A percentile compares a stretch with the other conserved stretches of the same genome.
Evolutionary conservation across 1,284 basidiomycete genomes (phyloP).

Genomic region (Singerocomus inundabilis): DNA sequence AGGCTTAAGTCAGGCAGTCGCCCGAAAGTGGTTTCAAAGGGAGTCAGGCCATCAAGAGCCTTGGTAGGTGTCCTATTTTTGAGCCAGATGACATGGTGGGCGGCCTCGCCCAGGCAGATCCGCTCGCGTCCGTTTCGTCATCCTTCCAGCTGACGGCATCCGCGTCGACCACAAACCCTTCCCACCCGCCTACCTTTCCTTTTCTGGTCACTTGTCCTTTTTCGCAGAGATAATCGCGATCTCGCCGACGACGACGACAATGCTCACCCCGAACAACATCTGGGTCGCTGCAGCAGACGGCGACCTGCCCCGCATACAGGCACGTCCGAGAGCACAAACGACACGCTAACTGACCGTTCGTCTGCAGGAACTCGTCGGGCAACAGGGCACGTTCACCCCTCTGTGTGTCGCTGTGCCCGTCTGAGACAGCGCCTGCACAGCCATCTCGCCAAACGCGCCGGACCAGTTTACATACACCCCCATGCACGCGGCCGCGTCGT

Average conservation of each 20-base stretch:
- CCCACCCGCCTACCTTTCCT: conserved; percentile 21
- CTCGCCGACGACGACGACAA: conserved; percentile 17
- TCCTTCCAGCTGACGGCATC: conserved; percentile 18
- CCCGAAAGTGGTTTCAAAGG: too few species aligned
- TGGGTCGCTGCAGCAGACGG: conserved; percentile 93
- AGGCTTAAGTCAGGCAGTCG: too few species aligned
- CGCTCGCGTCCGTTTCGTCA: not conserved
- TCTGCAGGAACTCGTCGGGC: conserved; percentile 56
- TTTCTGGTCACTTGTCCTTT: conserved; percentile 21
- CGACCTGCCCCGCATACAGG: conserved; percentile 54
- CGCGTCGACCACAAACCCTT: too few species aligned
- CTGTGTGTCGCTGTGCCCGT: not conserved
- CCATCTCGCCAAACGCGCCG: conserved; percentile 70
- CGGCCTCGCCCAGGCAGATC: conserved; percentile 7
- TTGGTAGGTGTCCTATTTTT: too few species aligned
- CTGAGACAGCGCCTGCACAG: conserved; percentile 45
- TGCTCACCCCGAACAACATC: conserved; percentile 68
- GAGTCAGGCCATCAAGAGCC: too few species aligned
- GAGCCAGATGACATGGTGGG: too few species aligned
- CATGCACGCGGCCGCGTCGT: conserved; percentile 95
- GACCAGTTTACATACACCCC: conserved; percentile 86
- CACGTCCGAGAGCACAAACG: too few species aligned
- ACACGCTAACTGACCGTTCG: too few species aligned
- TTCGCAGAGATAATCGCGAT: conserved; percentile 24
- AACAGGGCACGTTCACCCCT: conserved; percentile 45